phyloP scores from a whole-genome alignment of 192 early-diverging fungal genomes.

The Linnemannia schmuckeri region DNA sequence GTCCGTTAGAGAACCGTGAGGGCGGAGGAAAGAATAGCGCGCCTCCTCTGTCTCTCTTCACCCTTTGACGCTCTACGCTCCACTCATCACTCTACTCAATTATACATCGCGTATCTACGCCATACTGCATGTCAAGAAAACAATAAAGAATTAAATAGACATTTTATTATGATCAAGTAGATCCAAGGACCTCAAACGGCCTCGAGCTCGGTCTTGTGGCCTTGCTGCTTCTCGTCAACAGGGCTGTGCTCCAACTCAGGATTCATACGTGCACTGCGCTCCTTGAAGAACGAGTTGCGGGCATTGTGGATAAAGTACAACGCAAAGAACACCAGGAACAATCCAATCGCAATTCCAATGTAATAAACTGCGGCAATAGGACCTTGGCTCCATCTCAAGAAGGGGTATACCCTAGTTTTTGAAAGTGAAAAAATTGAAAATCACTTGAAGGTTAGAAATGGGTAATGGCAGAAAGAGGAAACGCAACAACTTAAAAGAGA shows the following conservation, averaged over 20 bases:
- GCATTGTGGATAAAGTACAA: constrained; percentile 33
- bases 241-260: constrained; percentile 9
- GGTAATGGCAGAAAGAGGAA: not conserved
- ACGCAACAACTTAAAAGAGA: not conserved
- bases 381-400: constrained; percentile 41
- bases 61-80: too few relatives aligned
- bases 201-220: not conserved
- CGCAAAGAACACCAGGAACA: constrained; percentile 37
- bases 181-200: not conserved
- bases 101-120: too few relatives aligned
- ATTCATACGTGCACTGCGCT: constrained; percentile 23
- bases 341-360: constrained; percentile 31
- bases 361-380: constrained; percentile 33
- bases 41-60: not conserved
- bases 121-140: too few relatives aligned
- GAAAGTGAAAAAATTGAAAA: not conserved
- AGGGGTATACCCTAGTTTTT: constrained; percentile 42
- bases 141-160: not conserved
- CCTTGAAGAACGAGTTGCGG: constrained; percentile 30
- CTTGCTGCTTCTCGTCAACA: constrained; percentile 12
- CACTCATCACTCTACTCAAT: too few relatives aligned
- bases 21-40: not conserved
- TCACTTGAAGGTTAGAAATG: not conserved
- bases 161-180: not conserved
- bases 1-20: too few relatives aligned